Conservation (phyloP, 208 protist species). For the Trypanosoma cruzi region DNA sequence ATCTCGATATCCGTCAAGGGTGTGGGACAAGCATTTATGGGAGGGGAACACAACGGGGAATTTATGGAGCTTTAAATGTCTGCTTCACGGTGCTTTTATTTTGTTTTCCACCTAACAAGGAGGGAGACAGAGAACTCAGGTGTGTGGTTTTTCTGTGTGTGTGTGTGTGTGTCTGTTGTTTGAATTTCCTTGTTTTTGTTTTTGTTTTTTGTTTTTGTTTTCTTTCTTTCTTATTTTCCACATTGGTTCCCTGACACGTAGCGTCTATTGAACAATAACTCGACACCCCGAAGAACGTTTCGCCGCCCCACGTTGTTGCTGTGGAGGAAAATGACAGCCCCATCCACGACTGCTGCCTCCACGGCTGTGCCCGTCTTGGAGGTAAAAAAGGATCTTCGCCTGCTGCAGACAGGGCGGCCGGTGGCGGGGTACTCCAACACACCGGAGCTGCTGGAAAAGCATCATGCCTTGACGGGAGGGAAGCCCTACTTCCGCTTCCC, state of each 20-base stretch:
- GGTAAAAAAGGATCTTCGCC: conserved; percentile 74
- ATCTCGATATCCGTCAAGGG: not conserved
- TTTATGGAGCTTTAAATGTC: not conserved
- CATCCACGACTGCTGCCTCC: conserved; percentile 20
- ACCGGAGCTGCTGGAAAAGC: conserved; percentile 63
- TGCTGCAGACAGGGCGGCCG: conserved; percentile 82
- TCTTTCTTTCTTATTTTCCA: not conserved
- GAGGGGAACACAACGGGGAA: not conserved
- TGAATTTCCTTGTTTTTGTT: no score
- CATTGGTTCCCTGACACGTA: not conserved
- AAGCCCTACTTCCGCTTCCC: conserved; percentile 95
- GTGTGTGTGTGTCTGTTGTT: no score
- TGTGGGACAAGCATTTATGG: not conserved
- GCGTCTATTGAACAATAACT: conserved; percentile 1
- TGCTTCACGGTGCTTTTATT: not conserved
- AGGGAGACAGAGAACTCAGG: not conserved
- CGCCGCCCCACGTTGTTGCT: conserved; percentile 31
- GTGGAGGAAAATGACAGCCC: conserved; percentile 42
- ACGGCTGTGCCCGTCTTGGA: conserved; percentile 37
- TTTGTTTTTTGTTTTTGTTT: no score
- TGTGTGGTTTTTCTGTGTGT: not conserved
- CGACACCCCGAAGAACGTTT: conserved; percentile 43
- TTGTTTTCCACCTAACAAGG: not conserved
- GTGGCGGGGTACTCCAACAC: conserved; percentile 82
- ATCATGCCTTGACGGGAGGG: conserved; percentile 61